These are phyloP conservation scores for Colletotrichum orchidophilum DNA, from an alignment of 2,329 filamentous ascomycete genomes.

Conservation along the genomic window DNA sequence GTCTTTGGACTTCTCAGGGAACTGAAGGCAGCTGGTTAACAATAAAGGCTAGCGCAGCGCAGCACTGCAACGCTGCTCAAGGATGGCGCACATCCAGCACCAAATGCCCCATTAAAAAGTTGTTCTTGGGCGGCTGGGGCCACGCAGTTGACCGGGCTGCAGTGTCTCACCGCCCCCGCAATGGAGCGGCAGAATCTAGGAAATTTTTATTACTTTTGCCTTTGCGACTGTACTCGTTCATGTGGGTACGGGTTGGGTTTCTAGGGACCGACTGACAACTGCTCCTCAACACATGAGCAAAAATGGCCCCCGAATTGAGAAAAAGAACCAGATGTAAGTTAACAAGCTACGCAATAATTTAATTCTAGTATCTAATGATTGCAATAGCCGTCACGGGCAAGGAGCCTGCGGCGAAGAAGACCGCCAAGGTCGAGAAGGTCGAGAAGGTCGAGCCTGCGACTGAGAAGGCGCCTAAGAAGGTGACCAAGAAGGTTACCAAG, in stretches of 20 bases:
- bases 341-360: neutral
- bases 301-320: constrained; percentile 58
- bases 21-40: neutral
- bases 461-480: constrained; percentile 6
- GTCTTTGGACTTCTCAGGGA: too few relatives aligned
- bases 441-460: constrained; percentile 25
- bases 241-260: constrained; percentile 2
- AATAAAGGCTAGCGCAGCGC: constrained; percentile 13
- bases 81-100: constrained; percentile 7
- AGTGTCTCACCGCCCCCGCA: constrained; percentile 24
- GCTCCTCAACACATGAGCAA: constrained; percentile 20
- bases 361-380: neutral
- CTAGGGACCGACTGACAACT: constrained; percentile 16
- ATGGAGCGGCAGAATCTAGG: constrained; percentile 32
- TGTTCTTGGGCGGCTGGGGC: neutral
- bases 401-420: constrained; percentile 43
- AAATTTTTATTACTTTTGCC: constrained; percentile 41
- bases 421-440: constrained; percentile 27
- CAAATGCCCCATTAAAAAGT: constrained; percentile 10
- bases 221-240: constrained; percentile 20
- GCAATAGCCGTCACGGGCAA: constrained; percentile 42
- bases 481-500: constrained; percentile 13
- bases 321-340: constrained; percentile 44
- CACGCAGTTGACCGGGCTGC: neutral
- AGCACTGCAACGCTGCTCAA: constrained; percentile 2